Evolutionary conservation across 192 early-diverging fungal species (phyloP).

Genomic region (Coemansia nantahalensis): DNA sequence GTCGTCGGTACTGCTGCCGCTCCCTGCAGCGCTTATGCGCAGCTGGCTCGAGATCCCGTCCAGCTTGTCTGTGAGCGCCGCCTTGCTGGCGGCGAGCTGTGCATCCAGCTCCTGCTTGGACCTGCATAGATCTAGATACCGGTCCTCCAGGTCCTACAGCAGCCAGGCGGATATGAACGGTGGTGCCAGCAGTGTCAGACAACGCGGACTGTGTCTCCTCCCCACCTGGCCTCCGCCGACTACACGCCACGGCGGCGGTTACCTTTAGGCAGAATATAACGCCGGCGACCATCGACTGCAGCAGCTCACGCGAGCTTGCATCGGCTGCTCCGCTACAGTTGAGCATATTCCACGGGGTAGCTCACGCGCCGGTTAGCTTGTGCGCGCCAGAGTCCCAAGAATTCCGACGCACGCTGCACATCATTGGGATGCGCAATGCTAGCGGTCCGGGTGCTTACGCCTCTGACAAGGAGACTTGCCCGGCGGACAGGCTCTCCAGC

Average conservation of each 20-base stretch:
- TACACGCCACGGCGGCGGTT: not conserved
- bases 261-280: slow-evolving; percentile 34
- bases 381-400: too few relatives aligned
- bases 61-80: slow-evolving; percentile 19
- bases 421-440: too few relatives aligned
- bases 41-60: slow-evolving; percentile 30
- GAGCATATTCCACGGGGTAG: too few relatives aligned
- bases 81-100: slow-evolving; percentile 2
- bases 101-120: slow-evolving; percentile 3
- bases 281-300: slow-evolving; percentile 24
- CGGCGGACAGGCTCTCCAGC: not conserved
- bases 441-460: too few relatives aligned
- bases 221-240: too few relatives aligned
- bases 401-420: too few relatives aligned
- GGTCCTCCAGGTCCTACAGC: slow-evolving; percentile 29
- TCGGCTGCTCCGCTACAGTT: too few relatives aligned
- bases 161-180: too few relatives aligned
- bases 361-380: too few relatives aligned
- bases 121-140: slow-evolving; percentile 10
- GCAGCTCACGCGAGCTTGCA: slow-evolving; percentile 1
- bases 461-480: not conserved
- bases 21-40: slow-evolving; percentile 14
- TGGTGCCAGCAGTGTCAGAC: too few relatives aligned
- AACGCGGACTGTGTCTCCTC: too few relatives aligned
- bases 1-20: slow-evolving; percentile 4